Conservation (phyloP, 1,284 basidiomycete species). For the Ganoderma resinaceum region DNA sequence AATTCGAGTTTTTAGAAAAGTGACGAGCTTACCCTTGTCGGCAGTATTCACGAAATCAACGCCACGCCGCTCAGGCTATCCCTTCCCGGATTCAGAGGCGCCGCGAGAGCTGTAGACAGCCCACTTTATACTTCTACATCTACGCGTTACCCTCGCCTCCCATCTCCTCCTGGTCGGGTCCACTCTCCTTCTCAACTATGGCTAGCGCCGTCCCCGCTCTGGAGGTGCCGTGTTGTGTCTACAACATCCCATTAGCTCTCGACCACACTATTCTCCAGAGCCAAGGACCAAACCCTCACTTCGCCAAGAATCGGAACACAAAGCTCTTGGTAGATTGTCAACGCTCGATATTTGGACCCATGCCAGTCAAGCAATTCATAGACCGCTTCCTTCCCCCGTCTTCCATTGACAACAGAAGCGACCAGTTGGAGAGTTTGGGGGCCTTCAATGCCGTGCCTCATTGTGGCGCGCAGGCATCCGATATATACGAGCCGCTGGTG, state of each 20-base stretch:
- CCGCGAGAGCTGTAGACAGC: no score
- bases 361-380: slow-evolving; percentile 2
- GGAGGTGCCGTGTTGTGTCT: neutral
- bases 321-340: neutral
- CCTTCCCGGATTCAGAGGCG: no score
- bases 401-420: neutral
- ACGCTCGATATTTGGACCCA: slow-evolving; percentile 9
- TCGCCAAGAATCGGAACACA: neutral
- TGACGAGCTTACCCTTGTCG: no score
- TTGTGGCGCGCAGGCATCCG: neutral
- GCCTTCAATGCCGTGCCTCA: slow-evolving; percentile 7
- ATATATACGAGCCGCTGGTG: slow-evolving; percentile 12
- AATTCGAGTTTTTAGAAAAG: no score
- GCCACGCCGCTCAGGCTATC: no score
- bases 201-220: no score
- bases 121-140: no score
- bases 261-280: slow-evolving; percentile 1
- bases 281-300: neutral
- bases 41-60: no score
- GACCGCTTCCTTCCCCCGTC: neutral
- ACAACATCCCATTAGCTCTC: slow-evolving; percentile 17
- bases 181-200: no score
- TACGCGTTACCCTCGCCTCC: no score
- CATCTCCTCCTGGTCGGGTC: no score
- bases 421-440: neutral